These are phyloP conservation scores for Trapa incisa DNA, from an alignment of 345 rosid species.

Conservation along the genomic window DNA sequence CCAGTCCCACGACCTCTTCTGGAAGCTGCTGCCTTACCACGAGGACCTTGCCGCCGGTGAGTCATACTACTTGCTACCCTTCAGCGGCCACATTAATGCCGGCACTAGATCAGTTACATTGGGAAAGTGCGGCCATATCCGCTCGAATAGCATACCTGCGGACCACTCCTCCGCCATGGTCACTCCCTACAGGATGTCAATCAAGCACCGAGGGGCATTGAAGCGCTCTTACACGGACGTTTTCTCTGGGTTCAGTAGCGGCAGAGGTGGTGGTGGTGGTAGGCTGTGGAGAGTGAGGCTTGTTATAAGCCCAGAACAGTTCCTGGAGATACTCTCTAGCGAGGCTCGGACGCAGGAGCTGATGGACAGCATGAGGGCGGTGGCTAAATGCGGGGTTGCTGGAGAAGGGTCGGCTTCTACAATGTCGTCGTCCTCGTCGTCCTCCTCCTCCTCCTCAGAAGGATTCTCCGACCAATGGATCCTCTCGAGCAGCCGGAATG, in stretches of 20 bases:
- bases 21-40: slow-evolving; percentile 33
- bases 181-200: slow-evolving; percentile 53
- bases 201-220: slow-evolving; percentile 36
- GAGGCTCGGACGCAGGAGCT: slow-evolving; percentile 53
- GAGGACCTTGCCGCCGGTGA: slow-evolving; percentile 40
- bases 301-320: slow-evolving; percentile 50
- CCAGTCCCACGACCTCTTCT: slow-evolving; percentile 36
- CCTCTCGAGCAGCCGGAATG: slow-evolving; percentile 30
- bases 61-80: slow-evolving; percentile 49
- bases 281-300: slow-evolving; percentile 87
- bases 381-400: slow-evolving; percentile 49
- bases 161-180: slow-evolving; percentile 8
- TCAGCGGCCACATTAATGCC: not conserved
- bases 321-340: slow-evolving; percentile 55
- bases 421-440: slow-evolving; percentile 1
- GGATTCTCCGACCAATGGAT: slow-evolving; percentile 46
- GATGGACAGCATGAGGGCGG: slow-evolving; percentile 63
- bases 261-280: not conserved
- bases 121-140: slow-evolving; percentile 20
- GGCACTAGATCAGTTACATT: not conserved
- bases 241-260: slow-evolving; percentile 27
- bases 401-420: slow-evolving; percentile 9
- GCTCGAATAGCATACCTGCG: slow-evolving; percentile 53
- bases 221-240: slow-evolving; percentile 63
- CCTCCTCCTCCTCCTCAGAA: slow-evolving; percentile 1